Conservation (phyloP, 495 filamentous ascomycete species). For the Filosporella fistucella region DNA sequence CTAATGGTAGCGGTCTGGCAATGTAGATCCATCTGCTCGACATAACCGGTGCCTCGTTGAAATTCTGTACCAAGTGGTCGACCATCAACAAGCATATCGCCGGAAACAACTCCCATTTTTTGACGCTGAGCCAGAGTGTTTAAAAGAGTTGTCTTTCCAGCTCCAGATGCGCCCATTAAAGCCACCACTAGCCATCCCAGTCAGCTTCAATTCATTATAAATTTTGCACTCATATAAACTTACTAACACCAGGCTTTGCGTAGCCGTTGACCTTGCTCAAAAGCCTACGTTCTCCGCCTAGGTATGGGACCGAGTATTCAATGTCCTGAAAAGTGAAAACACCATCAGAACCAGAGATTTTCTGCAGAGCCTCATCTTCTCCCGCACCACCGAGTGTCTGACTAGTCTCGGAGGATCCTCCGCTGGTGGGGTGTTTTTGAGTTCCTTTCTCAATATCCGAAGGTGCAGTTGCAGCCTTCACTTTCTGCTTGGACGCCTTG, state of each 20-base stretch:
- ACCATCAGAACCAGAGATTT: constrained; percentile 41
- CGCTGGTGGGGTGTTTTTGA: constrained; percentile 16
- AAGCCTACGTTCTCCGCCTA: constrained; percentile 62
- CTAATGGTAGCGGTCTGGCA: constrained; percentile 44
- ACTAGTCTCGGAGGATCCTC: constrained; percentile 12
- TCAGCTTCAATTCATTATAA: not conserved
- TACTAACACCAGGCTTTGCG: constrained; percentile 65
- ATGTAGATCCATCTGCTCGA: constrained; percentile 85
- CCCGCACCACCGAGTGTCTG: constrained; percentile 26
- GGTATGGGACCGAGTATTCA: constrained; percentile 67
- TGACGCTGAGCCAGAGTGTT: constrained; percentile 76
- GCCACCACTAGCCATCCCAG: constrained; percentile 47
- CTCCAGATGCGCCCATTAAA: constrained; percentile 77
- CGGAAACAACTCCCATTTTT: constrained; percentile 63
- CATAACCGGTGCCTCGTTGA: constrained; percentile 78
- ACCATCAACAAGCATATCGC: constrained; percentile 78
- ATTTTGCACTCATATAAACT: not conserved
- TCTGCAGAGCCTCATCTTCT: constrained; percentile 48
- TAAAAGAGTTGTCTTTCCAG: constrained; percentile 75
- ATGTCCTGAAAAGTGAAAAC: constrained; percentile 76
- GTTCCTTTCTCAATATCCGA: constrained; percentile 43
- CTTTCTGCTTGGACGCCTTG: constrained; percentile 48
- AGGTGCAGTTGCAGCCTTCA: constrained; percentile 34
- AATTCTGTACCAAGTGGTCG: constrained; percentile 63
- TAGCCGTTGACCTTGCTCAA: constrained; percentile 67